phyloP scores from a whole-genome alignment of 192 early-diverging fungal genomes.

The Funneliformis mosseae region DNA sequence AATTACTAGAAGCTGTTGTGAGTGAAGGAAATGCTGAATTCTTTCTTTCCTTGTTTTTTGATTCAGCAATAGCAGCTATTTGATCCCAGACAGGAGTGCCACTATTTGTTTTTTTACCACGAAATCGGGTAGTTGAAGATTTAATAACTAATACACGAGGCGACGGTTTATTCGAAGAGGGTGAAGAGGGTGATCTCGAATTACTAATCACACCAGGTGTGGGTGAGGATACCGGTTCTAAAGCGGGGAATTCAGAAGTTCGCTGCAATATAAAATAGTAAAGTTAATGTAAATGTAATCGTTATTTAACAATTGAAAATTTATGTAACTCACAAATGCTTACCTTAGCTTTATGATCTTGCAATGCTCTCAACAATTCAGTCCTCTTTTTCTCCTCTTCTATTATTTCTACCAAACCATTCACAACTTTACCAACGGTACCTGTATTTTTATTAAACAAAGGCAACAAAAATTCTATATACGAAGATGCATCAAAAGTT shows the following conservation, averaged over 20 bases:
- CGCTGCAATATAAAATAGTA: background rate
- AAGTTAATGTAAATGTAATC: background rate
- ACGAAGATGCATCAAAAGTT: slow-evolving; percentile 43
- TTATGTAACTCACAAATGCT: background rate
- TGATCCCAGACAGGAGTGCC: slow-evolving; percentile 53
- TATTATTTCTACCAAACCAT: slow-evolving; percentile 52
- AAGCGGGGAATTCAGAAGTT: slow-evolving; percentile 25
- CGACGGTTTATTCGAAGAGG: slow-evolving; percentile 44
- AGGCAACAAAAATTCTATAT: slow-evolving; percentile 44
- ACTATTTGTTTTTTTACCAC: slow-evolving; percentile 44
- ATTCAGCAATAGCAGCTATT: slow-evolving; percentile 46
- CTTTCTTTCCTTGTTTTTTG: slow-evolving; percentile 34
- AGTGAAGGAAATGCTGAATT: background rate
- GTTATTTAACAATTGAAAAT: background rate
- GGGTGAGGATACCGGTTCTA: slow-evolving; percentile 40
- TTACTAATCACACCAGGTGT: slow-evolving; percentile 32
- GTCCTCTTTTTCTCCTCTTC: slow-evolving; percentile 54
- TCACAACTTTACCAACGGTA: slow-evolving; percentile 51
- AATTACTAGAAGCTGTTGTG: background rate
- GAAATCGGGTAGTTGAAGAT: slow-evolving; percentile 55
- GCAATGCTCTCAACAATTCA: slow-evolving; percentile 67
- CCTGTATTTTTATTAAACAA: slow-evolving; percentile 45
- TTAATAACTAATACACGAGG: slow-evolving; percentile 76
- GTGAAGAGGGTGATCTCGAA: slow-evolving; percentile 39
- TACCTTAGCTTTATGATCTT: slow-evolving; percentile 64